Evolutionary conservation across 202 grass and related monocot species (phyloP), one percentile per base, ranked within the genome.

Genomic region (Elaeis oleifera): DNA sequence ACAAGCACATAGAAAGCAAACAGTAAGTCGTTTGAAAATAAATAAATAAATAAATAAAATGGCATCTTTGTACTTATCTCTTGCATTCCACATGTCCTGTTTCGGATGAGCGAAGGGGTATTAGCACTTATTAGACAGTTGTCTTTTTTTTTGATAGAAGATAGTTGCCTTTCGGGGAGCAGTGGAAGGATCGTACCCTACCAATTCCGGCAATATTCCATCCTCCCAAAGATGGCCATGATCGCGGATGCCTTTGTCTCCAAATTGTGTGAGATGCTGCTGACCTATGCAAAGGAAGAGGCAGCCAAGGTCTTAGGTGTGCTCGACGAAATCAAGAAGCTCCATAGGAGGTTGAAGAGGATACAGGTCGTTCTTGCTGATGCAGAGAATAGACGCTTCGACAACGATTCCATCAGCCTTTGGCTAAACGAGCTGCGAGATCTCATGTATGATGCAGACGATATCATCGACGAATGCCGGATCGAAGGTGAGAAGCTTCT

Each of bases 381-480:
- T n/a, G 76, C 71, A 0, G 71, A 79, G 11, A 5, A 23, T 50
- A 72, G 58, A 18, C 60, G 65, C 22, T 60, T 23, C 11, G 9
- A 69, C 28, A 61, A 82, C 2, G 20, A 5, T 1, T 59, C 51
- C 0, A 74, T 53, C 32, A 53, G 50, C 23, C 69, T 29, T 20
- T 87, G 75, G 79, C 54, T 82, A 19, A 56, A 54, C 22, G 22
- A 73, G 24, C 29, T 87, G 5, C 68, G 49, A 56, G 67, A 82
- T 49, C 51, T 44, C 4, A 56, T 85, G 51, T 72, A 80, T 29
- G 57, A 80, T 13, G 67, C 22, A 1, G 65, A 79, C n/a, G 60
- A 79, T 23, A 66, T 80, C 17, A 55, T 79, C 20, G 76, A 85
- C 9, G 15, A 71, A 3, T 74, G 71, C 3, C 62, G 58, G 51